phyloP scores from a whole-genome alignment of 305 asterid genomes.

The Salvia sclarea region DNA sequence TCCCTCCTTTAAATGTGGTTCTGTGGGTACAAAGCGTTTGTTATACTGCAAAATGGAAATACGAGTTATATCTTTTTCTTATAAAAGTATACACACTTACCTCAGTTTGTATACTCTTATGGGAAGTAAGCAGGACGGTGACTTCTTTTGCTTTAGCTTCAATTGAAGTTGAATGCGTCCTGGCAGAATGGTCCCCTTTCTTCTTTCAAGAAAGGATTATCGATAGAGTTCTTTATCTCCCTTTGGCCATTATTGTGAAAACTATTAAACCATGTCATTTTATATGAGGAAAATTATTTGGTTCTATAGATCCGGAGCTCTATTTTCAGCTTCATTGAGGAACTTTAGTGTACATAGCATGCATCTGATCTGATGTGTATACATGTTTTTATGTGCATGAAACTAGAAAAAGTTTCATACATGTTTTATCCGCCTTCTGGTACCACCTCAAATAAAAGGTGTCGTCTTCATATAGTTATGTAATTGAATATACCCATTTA shows the following conservation, averaged over 20 bases:
- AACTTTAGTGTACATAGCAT: not conserved
- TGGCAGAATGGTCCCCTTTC: no score
- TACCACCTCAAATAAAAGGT: conserved; percentile 3
- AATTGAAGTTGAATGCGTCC: not conserved
- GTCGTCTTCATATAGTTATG: not conserved
- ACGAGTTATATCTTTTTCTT: no score
- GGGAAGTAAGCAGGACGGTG: no score
- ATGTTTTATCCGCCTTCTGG: not conserved
- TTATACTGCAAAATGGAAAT: not conserved
- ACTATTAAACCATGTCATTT: conserved; percentile 2
- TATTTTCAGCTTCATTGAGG: not conserved
- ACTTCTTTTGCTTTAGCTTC: not conserved
- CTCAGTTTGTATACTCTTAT: no score
- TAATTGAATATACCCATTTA: not conserved
- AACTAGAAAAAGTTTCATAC: not conserved
- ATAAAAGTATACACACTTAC: no score
- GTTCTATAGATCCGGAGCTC: conserved; percentile 1
- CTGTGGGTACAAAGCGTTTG: not conserved
- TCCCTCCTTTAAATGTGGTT: conserved; percentile 15
- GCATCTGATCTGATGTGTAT: not conserved
- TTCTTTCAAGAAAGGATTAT: not conserved
- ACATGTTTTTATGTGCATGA: not conserved
- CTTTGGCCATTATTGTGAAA: not conserved
- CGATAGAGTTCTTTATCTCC: not conserved
- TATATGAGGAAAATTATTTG: not conserved